Conservation (phyloP, 2,329 filamentous ascomycete species). For the Sclerotinia nivalis region DNA sequence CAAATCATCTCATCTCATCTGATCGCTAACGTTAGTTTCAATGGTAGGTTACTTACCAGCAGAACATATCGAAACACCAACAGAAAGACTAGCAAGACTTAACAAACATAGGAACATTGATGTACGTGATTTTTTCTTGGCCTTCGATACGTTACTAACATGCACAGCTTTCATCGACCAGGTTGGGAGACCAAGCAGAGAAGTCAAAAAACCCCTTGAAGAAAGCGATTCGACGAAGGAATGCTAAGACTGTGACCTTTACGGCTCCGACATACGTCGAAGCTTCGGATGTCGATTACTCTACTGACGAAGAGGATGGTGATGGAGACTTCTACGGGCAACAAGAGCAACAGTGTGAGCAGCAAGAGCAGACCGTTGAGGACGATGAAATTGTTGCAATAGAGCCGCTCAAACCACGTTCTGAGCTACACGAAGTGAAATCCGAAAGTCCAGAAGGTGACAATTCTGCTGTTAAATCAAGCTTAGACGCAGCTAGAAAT, state of each 20-base stretch:
- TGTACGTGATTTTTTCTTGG: conserved; percentile 55
- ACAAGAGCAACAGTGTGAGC: conserved; percentile 48
- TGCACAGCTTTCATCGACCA: conserved; percentile 63
- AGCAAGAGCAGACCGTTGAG: conserved; percentile 45
- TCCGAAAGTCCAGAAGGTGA: conserved; percentile 33
- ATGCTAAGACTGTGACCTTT: conserved; percentile 71
- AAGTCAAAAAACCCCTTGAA: conserved; percentile 73
- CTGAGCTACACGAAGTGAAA: conserved; percentile 41
- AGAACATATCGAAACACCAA: conserved; percentile 97
- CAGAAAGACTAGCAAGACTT: conserved; percentile 85
- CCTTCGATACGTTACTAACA: conserved; percentile 26
- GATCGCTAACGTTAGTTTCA: conserved; percentile 10
- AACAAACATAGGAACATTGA: conserved; percentile 99
- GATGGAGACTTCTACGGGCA: conserved; percentile 51
- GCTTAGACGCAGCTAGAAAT: conserved; percentile 47
- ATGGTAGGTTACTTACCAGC: conserved; percentile 84
- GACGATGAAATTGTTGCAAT: conserved; percentile 41
- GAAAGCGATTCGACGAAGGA: conserved; percentile 69
- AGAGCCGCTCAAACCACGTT: conserved; percentile 46
- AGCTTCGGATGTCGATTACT: conserved; percentile 70
- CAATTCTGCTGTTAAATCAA: conserved; percentile 32
- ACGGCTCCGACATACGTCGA: conserved; percentile 71
- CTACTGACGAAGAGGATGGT: conserved; percentile 63
- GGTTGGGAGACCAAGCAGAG: conserved; percentile 69
- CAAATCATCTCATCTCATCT: not conserved